Base-by-base conservation (phyloP, 495 filamentous ascomycete species). In the Daldinia grandis region DNA sequence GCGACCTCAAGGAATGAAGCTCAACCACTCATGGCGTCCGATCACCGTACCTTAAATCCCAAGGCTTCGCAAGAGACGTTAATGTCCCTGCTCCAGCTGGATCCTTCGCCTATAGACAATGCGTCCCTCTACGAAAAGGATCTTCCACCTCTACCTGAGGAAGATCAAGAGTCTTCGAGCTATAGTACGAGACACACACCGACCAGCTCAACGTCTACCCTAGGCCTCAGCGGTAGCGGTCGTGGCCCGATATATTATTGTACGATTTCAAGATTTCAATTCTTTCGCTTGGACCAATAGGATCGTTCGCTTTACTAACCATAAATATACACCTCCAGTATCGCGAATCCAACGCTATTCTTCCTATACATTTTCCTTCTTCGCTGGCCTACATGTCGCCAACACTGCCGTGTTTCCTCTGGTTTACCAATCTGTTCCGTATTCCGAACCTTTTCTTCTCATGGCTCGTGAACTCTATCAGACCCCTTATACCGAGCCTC, bases 321-420 rank as follows among this genome's bases (percentile, higher is more conserved):
- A 51, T 62, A 21, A 31, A 17, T 14, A 8, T 1, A 17, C 25
- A 15, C 25, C 3, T 37, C 15, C 74, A 97, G 93, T 97, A 69
- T 86, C 86, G 24, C 90, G 91, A 50, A 81, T 94, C 30, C 94
- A 97, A 76, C 89, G 86, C 77, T 97, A 95, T 84, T 94, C 92
- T 14, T 91, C 91, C 73, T 97, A 97, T 78, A 89, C 91, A 40
- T 93, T 97, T 76, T 89, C 89, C 44, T 76, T 91, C 68, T 98
- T 95, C 85, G 82, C 89, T 53, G 80, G 87, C 57, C 79, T 95
- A 58, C 94, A 98, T 80, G 81, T 95, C 54, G 85, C 90, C 51
- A 97, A 92, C 50, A 92, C 90, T n/a, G 90, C 91, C 1, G 75
- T 94, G 42, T 87, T 93, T 33, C 92, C 92, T 0, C 87, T 94